A percentile compares a stretch with the other conserved stretches of the same genome.
Conservation (phyloP, 2,329 filamentous ascomycete genomes). For the Penicillium nordicum region DNA sequence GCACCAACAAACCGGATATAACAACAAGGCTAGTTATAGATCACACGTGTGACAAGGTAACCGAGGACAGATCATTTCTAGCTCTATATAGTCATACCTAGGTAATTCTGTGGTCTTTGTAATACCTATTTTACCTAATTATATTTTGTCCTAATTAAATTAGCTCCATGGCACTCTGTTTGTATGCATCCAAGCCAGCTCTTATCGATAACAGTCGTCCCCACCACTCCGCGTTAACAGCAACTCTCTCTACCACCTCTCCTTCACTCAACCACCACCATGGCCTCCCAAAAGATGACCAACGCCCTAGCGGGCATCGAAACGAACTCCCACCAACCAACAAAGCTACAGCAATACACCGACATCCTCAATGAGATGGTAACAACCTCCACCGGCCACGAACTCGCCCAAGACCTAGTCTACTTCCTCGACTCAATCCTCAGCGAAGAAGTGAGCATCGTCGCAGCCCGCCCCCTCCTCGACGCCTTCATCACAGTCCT, state of each 20-base stretch:
- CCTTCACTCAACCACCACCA: slow-evolving; percentile 19
- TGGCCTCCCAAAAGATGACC: slow-evolving; percentile 51
- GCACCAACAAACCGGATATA: too few species aligned
- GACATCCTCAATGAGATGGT: slow-evolving; percentile 57
- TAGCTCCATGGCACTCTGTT: not conserved
- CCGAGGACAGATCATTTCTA: not conserved
- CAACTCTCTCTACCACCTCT: not conserved
- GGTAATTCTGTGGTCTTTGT: too few species aligned
- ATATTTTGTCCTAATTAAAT: not conserved
- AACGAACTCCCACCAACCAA: slow-evolving; percentile 44
- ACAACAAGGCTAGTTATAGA: too few species aligned
- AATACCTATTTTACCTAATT: not conserved
- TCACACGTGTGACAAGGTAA: not conserved
- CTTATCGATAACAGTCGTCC: slow-evolving; percentile 9
- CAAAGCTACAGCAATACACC: slow-evolving; percentile 56
- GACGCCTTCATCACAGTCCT: slow-evolving; percentile 64
- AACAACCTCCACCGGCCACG: slow-evolving; percentile 41
- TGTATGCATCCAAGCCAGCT: not conserved
- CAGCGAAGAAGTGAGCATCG: slow-evolving; percentile 67
- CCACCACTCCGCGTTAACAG: not conserved
- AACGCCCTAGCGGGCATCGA: slow-evolving; percentile 51
- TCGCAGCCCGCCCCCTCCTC: slow-evolving; percentile 70
- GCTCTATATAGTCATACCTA: not conserved
- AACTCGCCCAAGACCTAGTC: slow-evolving; percentile 60
- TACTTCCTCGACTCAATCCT: slow-evolving; percentile 68